These are phyloP conservation scores for Sonneratia caseolaris DNA, from an alignment of 345 rosid genomes.

Conservation along the genomic window DNA sequence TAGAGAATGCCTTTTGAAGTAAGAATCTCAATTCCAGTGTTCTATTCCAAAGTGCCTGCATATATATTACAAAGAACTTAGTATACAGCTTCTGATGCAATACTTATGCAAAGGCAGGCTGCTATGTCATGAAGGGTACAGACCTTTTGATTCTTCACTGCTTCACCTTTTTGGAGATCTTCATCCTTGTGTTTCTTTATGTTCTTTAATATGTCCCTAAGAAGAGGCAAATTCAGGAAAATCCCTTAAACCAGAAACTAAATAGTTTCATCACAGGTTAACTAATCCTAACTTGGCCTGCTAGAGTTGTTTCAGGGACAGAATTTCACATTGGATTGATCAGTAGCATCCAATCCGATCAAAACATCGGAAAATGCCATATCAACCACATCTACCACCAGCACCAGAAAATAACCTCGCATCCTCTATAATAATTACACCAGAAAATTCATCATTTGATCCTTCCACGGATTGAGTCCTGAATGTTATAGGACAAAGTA, in stretches of 20 bases:
- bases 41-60: constrained; percentile 76
- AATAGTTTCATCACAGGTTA: no score
- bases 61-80: constrained; percentile 1
- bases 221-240: constrained; percentile 1
- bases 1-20: constrained; percentile 73
- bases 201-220: constrained; percentile 57
- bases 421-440: no score
- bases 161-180: constrained; percentile 78
- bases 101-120: background rate
- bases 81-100: background rate
- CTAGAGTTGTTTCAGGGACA: background rate
- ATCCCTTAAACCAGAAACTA: background rate
- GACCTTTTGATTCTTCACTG: constrained; percentile 90
- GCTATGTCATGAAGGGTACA: background rate
- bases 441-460: no score
- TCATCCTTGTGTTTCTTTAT: constrained; percentile 72
- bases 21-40: constrained; percentile 71
- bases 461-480: background rate
- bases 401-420: no score
- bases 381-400: background rate
- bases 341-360: background rate
- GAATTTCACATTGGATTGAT: background rate
- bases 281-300: background rate
- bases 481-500: background rate
- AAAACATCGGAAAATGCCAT: background rate